Evolutionary conservation across 306 rosid species (phyloP).

Genomic region (Sicyos edulis): DNA sequence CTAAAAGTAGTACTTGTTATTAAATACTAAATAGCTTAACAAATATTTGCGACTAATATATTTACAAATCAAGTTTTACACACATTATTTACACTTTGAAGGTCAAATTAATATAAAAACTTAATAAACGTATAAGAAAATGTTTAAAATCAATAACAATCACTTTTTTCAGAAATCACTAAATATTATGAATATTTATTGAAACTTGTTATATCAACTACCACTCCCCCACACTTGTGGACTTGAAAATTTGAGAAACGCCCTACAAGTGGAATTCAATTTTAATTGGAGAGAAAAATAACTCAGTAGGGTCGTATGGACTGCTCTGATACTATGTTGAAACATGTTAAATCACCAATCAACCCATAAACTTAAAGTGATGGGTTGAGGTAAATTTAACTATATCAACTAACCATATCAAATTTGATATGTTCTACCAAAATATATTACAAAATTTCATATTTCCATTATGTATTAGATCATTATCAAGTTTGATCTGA

Average conservation of each 20-base stretch:
- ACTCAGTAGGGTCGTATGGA: no score
- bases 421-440: background rate
- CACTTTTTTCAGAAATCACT: background rate
- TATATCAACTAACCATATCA: background rate
- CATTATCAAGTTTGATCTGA: background rate
- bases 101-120: constrained; percentile 2
- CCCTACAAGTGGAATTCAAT: no score
- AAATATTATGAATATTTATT: background rate
- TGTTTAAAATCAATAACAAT: no score
- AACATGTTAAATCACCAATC: no score
- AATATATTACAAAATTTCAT: background rate
- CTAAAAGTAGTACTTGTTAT: background rate
- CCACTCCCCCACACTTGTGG: no score
- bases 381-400: no score
- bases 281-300: no score
- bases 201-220: no score
- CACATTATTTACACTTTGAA: background rate
- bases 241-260: no score
- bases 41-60: background rate
- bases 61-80: background rate
- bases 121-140: background rate
- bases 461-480: background rate
- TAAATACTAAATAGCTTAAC: background rate
- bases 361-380: no score
- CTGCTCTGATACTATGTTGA: no score